phyloP scores from a whole-genome alignment of 75 land plant species.

The Chamaecyparis obtusa region DNA sequence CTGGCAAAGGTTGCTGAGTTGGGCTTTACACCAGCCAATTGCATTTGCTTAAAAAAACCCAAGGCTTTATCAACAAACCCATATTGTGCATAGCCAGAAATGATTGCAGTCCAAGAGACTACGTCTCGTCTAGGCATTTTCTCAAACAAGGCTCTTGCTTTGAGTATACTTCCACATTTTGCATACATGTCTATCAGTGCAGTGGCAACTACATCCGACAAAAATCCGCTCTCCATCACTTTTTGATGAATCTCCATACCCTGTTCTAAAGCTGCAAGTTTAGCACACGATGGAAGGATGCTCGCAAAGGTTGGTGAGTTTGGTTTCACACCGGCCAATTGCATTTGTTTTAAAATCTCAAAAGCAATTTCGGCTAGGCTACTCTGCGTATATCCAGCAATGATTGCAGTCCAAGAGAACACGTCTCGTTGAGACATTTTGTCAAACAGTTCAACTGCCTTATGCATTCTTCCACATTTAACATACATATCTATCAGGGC shows the following conservation, averaged over 20 bases:
- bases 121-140: not conserved
- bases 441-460: not conserved
- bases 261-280: not conserved
- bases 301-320: slow-evolving; percentile 18
- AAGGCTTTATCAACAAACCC: slow-evolving; percentile 42
- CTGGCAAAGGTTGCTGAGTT: not conserved
- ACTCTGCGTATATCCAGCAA: slow-evolving; percentile 25
- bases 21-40: slow-evolving; percentile 14
- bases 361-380: slow-evolving; percentile 17
- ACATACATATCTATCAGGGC: slow-evolving; percentile 18
- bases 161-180: slow-evolving; percentile 7
- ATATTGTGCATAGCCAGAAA: slow-evolving; percentile 50
- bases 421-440: slow-evolving; percentile 15
- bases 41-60: slow-evolving; percentile 39
- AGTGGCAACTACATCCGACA: not conserved
- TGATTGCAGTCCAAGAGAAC: slow-evolving; percentile 32
- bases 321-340: slow-evolving; percentile 16
- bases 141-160: not conserved
- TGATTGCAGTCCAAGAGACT: slow-evolving; percentile 26
- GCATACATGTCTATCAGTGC: slow-evolving; percentile 30
- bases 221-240: slow-evolving; percentile 2
- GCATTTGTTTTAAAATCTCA: slow-evolving; percentile 16
- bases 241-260: slow-evolving; percentile 8
- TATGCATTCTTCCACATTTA: not conserved
- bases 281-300: slow-evolving; percentile 18